Conservation (phyloP, 139 green algal species). For the Yamagishiella unicocca region DNA sequence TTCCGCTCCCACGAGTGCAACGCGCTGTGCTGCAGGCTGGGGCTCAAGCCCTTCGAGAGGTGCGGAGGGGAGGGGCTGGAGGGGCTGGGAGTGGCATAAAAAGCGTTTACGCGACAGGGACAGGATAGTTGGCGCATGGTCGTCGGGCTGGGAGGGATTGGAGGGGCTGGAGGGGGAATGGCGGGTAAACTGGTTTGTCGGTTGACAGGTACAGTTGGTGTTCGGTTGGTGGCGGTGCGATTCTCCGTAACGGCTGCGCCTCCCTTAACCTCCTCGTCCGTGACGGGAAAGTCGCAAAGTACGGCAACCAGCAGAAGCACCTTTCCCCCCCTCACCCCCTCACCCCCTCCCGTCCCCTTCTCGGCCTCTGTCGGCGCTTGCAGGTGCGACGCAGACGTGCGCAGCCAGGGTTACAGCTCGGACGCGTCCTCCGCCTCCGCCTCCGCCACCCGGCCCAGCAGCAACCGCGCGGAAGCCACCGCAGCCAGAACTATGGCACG, state of each 20-base stretch:
- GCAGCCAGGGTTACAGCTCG: constrained; percentile 43
- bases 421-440: constrained; percentile 27
- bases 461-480: not conserved
- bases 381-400: constrained; percentile 51
- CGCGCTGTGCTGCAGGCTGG: constrained; percentile 58
- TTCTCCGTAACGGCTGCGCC: not conserved
- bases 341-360: not conserved
- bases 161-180: not conserved
- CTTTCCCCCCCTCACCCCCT: not conserved
- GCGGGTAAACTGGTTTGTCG: no score
- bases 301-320: no score
- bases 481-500: not conserved
- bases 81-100: no score
- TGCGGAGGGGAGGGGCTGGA: not conserved
- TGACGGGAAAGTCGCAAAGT: no score
- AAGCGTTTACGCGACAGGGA: no score
- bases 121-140: no score
- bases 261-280: no score
- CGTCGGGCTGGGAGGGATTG: not conserved
- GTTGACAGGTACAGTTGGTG: no score
- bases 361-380: no score
- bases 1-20: constrained; percentile 72
- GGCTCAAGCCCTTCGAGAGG: constrained; percentile 58
- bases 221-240: no score
- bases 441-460: not conserved